Evolutionary conservation across 83 land plant species (phyloP).

Genomic region (Larix sibirica): DNA sequence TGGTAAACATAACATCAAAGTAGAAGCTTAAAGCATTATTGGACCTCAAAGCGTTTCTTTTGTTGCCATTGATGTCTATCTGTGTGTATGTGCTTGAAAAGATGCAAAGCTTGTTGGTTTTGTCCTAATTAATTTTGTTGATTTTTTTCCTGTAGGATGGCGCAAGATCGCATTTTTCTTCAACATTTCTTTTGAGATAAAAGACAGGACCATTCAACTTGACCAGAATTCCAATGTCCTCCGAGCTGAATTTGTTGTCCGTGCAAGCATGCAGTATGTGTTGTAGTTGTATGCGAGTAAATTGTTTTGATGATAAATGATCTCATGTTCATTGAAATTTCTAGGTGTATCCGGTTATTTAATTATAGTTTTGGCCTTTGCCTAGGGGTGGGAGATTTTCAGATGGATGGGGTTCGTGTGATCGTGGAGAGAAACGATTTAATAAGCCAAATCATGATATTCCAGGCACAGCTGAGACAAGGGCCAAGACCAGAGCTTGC

Average conservation of each 20-base stretch:
- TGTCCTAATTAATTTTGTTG: constrained; percentile 9
- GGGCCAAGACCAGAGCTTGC: constrained; percentile 93
- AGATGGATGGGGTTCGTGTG: constrained; percentile 98
- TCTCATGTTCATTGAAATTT: background rate
- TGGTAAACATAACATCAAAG: constrained; percentile 37
- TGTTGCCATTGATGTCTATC: background rate
- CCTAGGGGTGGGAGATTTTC: constrained; percentile 85
- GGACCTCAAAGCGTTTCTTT: background rate
- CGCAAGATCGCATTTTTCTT: constrained; percentile 92
- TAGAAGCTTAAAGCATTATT: background rate
- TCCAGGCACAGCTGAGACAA: constrained; percentile 95
- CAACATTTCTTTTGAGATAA: constrained; percentile 91
- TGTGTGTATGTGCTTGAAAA: background rate
- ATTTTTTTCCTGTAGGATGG: constrained; percentile 66
- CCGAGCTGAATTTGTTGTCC: constrained; percentile 92
- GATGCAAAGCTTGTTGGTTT: background rate
- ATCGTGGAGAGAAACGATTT: constrained; percentile 81
- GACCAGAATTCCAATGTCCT: constrained; percentile 79
- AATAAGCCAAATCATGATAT: constrained; percentile 91
- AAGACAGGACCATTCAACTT: constrained; percentile 80
- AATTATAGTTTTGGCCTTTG: background rate
- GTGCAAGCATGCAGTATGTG: constrained; percentile 92
- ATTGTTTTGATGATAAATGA: background rate
- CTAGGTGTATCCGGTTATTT: background rate
- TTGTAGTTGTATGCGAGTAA: background rate